Conservation (phyloP, 1,139 yeast genomes). For the Geotrichum histeridarum region DNA sequence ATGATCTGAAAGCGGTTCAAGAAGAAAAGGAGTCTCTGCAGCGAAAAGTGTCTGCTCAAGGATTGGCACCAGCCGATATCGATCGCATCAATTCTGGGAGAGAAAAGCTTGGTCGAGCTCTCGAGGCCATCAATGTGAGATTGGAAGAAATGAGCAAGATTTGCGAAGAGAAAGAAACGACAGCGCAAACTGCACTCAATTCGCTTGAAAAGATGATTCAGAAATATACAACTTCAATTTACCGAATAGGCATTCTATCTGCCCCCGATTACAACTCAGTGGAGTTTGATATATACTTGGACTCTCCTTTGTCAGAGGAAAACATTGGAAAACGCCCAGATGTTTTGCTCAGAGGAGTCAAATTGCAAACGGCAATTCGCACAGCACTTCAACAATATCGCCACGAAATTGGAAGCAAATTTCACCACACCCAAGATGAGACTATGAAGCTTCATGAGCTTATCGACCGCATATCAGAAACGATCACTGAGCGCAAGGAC, state of each 20-base stretch:
- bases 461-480: conserved; percentile 53
- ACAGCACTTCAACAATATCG: conserved; percentile 46
- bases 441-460: conserved; percentile 53
- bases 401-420: conserved; percentile 45
- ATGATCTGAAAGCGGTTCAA: conserved; percentile 43
- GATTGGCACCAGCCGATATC: conserved; percentile 57
- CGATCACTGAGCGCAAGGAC: conserved; percentile 53
- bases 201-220: conserved; percentile 49
- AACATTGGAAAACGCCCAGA: conserved; percentile 45
- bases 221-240: conserved; percentile 53
- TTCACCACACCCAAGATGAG: conserved; percentile 56
- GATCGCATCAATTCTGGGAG: conserved; percentile 60
- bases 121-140: conserved; percentile 48
- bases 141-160: conserved; percentile 39
- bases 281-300: conserved; percentile 36
- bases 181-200: conserved; percentile 48
- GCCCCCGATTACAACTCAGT: conserved; percentile 22
- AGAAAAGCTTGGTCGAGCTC: conserved; percentile 50
- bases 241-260: conserved; percentile 42
- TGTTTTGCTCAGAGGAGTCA: conserved; percentile 36
- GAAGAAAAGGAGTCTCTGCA: conserved; percentile 47
- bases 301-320: conserved; percentile 35
- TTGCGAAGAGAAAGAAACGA: conserved; percentile 46
- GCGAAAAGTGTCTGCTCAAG: conserved; percentile 48
- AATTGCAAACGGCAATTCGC: conserved; percentile 37